phyloP scores from a whole-genome alignment of 2,329 filamentous ascomycete species.

The Didymella arachidicola region DNA sequence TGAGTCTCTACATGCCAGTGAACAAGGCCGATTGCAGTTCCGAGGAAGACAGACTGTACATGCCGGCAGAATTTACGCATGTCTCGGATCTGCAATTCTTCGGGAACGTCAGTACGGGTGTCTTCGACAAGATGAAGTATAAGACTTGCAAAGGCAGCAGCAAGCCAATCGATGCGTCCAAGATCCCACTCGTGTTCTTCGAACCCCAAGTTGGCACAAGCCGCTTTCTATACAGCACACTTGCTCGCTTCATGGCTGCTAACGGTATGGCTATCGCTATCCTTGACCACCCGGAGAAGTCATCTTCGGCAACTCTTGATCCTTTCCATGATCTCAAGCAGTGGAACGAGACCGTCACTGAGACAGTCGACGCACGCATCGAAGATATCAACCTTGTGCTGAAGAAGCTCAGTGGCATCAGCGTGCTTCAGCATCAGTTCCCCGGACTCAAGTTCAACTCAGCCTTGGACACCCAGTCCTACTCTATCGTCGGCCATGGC shows the following conservation, averaged over 20 bases:
- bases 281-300: slow-evolving; percentile 61
- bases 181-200: slow-evolving; percentile 50
- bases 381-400: slow-evolving; percentile 33
- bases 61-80: slow-evolving; percentile 28
- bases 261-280: slow-evolving; percentile 58
- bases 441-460: slow-evolving; percentile 21
- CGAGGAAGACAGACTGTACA: slow-evolving; percentile 31
- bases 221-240: slow-evolving; percentile 54
- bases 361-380: slow-evolving; percentile 26
- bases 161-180: slow-evolving; percentile 16
- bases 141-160: slow-evolving; percentile 26
- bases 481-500: slow-evolving; percentile 38
- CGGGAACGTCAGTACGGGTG: slow-evolving; percentile 23
- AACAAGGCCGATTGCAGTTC: slow-evolving; percentile 18
- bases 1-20: slow-evolving; percentile 37
- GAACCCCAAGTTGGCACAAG: slow-evolving; percentile 57
- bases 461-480: slow-evolving; percentile 13
- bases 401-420: slow-evolving; percentile 13
- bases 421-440: slow-evolving; percentile 21
- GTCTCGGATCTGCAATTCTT: slow-evolving; percentile 35
- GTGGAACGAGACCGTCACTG: slow-evolving; percentile 28
- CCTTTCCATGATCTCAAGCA: slow-evolving; percentile 23
- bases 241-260: slow-evolving; percentile 57
- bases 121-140: slow-evolving; percentile 34
- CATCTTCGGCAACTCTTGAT: slow-evolving; percentile 31